Percentiles rank a stretch among this genome's conserved stretches.
Conservation (phyloP, 495 filamentous ascomycete species). For the Xylaria longipes region DNA sequence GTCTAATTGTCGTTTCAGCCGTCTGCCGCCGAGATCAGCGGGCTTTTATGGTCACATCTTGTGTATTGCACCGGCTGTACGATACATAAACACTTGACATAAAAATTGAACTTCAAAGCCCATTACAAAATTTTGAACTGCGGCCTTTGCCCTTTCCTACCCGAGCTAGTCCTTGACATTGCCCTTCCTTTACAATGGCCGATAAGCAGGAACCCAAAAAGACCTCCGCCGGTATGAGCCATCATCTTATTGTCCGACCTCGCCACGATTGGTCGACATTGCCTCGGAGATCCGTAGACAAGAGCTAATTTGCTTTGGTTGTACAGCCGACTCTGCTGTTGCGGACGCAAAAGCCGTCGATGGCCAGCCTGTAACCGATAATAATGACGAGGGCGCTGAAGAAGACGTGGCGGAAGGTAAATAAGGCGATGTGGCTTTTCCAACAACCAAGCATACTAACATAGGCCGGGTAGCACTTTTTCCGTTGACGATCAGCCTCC, state of each 20-base stretch:
- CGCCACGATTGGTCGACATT: not conserved
- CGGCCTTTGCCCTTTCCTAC: constrained; percentile 14
- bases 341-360: constrained; percentile 34
- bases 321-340: constrained; percentile 33
- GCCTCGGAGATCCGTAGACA: not conserved
- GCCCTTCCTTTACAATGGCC: constrained; percentile 32
- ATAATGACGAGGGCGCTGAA: constrained; percentile 34
- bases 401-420: constrained; percentile 38
- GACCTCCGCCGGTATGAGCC: constrained; percentile 27
- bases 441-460: constrained; percentile 26
- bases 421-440: constrained; percentile 12
- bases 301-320: constrained; percentile 25
- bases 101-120: constrained; percentile 15
- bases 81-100: constrained; percentile 1
- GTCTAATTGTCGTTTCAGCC: constrained; percentile 36
- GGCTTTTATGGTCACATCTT: constrained; percentile 29
- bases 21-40: constrained; percentile 22
- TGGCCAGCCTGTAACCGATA: constrained; percentile 37
- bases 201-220: constrained; percentile 33
- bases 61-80: constrained; percentile 31
- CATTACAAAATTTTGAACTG: constrained; percentile 29
- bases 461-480: constrained; percentile 57
- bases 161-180: constrained; percentile 26
- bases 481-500: constrained; percentile 82
- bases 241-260: not conserved